Conservation (phyloP, 495 filamentous ascomycete genomes). For the Penicillium crystallinum region DNA sequence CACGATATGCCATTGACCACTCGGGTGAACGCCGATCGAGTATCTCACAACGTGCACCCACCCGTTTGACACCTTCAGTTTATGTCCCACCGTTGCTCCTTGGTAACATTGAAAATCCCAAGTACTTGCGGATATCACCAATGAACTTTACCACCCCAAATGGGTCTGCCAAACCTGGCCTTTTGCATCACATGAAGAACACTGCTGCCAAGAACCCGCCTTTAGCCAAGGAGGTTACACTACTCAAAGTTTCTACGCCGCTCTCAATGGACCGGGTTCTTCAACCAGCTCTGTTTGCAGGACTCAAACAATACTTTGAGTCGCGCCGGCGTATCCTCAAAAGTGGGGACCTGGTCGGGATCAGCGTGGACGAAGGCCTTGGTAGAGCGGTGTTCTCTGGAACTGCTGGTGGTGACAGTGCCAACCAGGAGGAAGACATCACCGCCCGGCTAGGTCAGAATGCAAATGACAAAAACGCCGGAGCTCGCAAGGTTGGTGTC, state of each 20-base stretch:
- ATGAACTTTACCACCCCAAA: slow-evolving; percentile 45
- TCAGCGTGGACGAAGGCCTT: slow-evolving; percentile 77
- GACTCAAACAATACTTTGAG: slow-evolving; percentile 82
- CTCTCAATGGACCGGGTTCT: slow-evolving; percentile 77
- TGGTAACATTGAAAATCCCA: slow-evolving; percentile 70
- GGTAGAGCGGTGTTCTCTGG: slow-evolving; percentile 68
- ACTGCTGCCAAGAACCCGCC: slow-evolving; percentile 62
- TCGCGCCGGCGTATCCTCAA: slow-evolving; percentile 70
- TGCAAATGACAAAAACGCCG: slow-evolving; percentile 14
- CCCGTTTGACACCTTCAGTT: slow-evolving; percentile 50
- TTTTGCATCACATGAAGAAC: slow-evolving; percentile 43
- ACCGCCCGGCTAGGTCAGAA: slow-evolving; percentile 44
- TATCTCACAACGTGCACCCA: slow-evolving; percentile 42
- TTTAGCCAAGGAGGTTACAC: slow-evolving; percentile 80
- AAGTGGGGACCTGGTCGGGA: slow-evolving; percentile 78
- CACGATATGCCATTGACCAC: slow-evolving; percentile 49
- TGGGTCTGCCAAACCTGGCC: slow-evolving; percentile 28
- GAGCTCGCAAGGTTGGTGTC: slow-evolving; percentile 51
- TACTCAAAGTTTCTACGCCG: slow-evolving; percentile 87
- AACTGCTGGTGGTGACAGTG: slow-evolving; percentile 48
- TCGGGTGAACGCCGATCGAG: slow-evolving; percentile 46
- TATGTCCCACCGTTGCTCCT: slow-evolving; percentile 83
- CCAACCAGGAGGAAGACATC: slow-evolving; percentile 58
- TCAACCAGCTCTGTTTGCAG: slow-evolving; percentile 76
- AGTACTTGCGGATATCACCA: slow-evolving; percentile 67